Conservation (phyloP, 768 basidiomycete species). For the Mycena galericulata region DNA sequence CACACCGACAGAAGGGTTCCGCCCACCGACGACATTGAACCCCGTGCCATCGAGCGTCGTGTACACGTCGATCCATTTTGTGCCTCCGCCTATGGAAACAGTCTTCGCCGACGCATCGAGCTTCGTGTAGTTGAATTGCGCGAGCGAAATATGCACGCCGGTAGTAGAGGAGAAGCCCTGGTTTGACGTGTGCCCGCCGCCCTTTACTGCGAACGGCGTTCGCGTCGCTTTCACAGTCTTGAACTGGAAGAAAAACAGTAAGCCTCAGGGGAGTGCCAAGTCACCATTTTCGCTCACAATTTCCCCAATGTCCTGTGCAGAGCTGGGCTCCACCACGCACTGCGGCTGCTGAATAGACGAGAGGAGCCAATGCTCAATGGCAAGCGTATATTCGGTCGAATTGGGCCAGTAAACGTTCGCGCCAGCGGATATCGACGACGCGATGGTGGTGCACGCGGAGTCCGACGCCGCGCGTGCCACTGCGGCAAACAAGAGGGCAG, state of each 20-base stretch:
- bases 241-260: conserved; percentile 3
- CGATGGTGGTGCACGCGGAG: conserved; percentile 17
- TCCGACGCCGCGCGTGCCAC: background rate
- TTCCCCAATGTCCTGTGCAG: background rate
- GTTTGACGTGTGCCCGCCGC: conserved; percentile 30
- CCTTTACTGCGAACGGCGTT: conserved; percentile 30
- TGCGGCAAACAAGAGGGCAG: conserved; percentile 1
- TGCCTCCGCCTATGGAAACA: conserved; percentile 18
- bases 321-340: conserved; percentile 24
- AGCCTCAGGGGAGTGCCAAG: background rate
- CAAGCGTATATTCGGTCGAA: conserved; percentile 28
- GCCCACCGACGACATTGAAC: conserved; percentile 30
- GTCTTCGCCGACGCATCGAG: conserved; percentile 4
- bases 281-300: conserved; percentile 4
- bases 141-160: conserved; percentile 31
- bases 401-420: conserved; percentile 25
- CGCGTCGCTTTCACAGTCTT: conserved; percentile 18
- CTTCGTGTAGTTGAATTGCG: conserved; percentile 19
- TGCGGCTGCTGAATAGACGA: conserved; percentile 22
- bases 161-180: conserved; percentile 36
- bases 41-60: conserved; percentile 18
- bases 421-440: conserved; percentile 9
- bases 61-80: conserved; percentile 27
- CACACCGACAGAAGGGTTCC: conserved; percentile 25
- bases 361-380: conserved; percentile 26